Evolutionary conservation across 2,329 filamentous ascomycete genomes (phyloP).

Genomic region (Ceratocystis variospora): DNA sequence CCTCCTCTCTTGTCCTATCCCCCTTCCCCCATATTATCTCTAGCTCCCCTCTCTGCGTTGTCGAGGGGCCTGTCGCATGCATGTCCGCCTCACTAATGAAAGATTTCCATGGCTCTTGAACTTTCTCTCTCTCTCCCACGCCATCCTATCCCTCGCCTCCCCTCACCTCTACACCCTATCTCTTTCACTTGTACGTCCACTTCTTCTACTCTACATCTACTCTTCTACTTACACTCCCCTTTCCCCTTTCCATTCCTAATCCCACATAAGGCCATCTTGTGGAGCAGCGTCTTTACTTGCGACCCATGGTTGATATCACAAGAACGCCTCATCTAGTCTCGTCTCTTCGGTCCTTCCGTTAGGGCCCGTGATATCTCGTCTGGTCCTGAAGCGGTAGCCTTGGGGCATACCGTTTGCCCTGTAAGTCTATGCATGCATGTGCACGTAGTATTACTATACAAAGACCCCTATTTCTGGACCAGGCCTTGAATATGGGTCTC

Average conservation of each 20-base stretch:
- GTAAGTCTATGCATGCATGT: not conserved
- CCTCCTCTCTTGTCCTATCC: not conserved
- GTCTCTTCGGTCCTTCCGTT: slow-evolving; percentile 4
- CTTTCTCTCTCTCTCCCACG: too few species aligned
- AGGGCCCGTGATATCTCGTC: not conserved
- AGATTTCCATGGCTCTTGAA: too few species aligned
- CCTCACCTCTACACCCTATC: too few species aligned
- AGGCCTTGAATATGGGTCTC: not conserved
- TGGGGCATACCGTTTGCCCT: not conserved
- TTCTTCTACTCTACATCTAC: not conserved
- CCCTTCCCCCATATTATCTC: too few species aligned
- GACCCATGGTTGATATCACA: not conserved
- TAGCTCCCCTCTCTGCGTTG: not conserved
- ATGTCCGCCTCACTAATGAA: too few species aligned
- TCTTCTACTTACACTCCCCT: too few species aligned
- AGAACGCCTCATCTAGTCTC: not conserved
- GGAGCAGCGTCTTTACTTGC: not conserved
- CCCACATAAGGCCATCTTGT: not conserved
- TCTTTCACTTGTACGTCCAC: not conserved
- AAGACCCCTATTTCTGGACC: not conserved
- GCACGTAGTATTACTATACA: not conserved
- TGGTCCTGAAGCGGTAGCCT: not conserved
- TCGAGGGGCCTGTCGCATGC: not conserved
- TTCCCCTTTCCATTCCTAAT: too few species aligned
- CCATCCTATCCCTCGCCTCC: too few species aligned